Evolutionary conservation across 306 rosid species (phyloP).

Genomic region (Inga oerstediana): DNA sequence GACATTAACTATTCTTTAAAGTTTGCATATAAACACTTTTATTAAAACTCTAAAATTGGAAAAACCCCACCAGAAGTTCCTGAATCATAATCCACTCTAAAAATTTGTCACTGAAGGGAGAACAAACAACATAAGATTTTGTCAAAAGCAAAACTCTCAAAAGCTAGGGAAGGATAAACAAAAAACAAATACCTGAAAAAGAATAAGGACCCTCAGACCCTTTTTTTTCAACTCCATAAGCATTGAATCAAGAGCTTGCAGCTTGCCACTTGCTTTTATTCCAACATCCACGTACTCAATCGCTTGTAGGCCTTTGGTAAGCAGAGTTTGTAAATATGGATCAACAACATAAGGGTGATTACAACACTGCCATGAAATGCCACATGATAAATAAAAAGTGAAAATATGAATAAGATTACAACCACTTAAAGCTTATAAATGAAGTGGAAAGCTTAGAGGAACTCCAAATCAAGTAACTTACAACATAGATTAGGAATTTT

Average conservation of each 20-base stretch:
- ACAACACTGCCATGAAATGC: not conserved
- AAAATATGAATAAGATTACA: not conserved
- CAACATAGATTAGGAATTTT: not conserved
- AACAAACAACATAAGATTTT: not conserved
- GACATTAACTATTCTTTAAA: not conserved
- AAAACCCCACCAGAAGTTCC: not conserved
- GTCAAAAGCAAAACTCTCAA: not conserved
- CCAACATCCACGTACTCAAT: not conserved
- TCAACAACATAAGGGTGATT: slow-evolving; percentile 1
- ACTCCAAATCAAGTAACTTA: not conserved
- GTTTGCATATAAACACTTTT: not conserved
- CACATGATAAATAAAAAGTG: not conserved
- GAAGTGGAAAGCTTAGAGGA: not conserved
- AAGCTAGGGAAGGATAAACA: not conserved
- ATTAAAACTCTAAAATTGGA: not conserved
- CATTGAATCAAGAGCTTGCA: slow-evolving; percentile 6
- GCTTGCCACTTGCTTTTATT: not conserved
- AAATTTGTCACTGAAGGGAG: not conserved
- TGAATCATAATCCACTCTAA: not conserved
- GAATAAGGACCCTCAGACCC: not conserved
- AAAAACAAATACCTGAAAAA: not conserved
- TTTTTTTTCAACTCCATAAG: not conserved
- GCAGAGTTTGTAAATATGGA: not conserved
- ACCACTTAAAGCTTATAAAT: not conserved
- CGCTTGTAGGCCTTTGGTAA: not conserved